phyloP scores from a whole-genome alignment of 495 filamentous ascomycete species.

The Xylaria castorea region DNA sequence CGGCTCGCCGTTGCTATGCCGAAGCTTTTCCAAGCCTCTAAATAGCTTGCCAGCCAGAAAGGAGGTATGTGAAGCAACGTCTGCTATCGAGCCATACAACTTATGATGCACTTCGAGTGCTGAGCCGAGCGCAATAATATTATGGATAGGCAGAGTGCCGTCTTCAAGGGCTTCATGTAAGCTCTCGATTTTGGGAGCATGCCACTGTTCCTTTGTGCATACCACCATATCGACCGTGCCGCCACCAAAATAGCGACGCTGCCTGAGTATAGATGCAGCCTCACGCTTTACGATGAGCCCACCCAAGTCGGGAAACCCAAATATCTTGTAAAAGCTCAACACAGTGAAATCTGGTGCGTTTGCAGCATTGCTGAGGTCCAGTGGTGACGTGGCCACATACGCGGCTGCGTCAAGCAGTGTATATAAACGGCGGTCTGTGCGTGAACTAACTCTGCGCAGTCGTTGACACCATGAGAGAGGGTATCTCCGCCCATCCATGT shows the following conservation, averaged over 20 bases:
- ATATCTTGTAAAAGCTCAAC: constrained; percentile 95
- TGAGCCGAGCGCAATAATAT: constrained; percentile 77
- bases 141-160: constrained; percentile 89
- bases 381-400: constrained; percentile 74
- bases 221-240: constrained; percentile 87
- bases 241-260: constrained; percentile 87
- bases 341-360: constrained; percentile 84
- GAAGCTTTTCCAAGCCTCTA: constrained; percentile 62
- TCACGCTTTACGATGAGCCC: constrained; percentile 82
- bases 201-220: constrained; percentile 69
- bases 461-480: constrained; percentile 72
- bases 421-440: constrained; percentile 52
- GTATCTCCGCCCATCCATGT: constrained; percentile 85
- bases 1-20: constrained; percentile 69
- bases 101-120: constrained; percentile 73
- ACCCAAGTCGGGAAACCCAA: constrained; percentile 92
- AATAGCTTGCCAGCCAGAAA: constrained; percentile 67
- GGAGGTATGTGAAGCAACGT: constrained; percentile 76
- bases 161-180: constrained; percentile 86
- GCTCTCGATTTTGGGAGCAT: constrained; percentile 72
- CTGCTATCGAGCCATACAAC: constrained; percentile 72
- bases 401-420: constrained; percentile 92
- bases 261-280: constrained; percentile 65
- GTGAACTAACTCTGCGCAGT: constrained; percentile 49
- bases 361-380: constrained; percentile 69